Conservation (phyloP, 2,329 filamentous ascomycete species). For the Akanthomyces muscarius region DNA sequence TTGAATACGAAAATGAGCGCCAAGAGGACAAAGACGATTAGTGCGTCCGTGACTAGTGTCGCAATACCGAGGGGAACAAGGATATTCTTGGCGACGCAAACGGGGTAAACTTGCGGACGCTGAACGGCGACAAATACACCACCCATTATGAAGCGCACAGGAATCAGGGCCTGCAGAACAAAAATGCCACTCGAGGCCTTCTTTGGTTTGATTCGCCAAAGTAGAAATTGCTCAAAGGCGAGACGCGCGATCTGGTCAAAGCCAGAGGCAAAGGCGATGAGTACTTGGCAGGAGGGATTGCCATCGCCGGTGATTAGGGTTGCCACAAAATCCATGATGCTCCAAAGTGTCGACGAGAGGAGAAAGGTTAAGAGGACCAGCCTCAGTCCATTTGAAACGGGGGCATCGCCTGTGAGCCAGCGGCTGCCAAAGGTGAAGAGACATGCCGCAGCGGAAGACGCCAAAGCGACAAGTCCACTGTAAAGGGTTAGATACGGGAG, state of each 20-base stretch:
- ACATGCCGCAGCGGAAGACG: conserved; percentile 44
- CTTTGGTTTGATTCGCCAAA: conserved; percentile 46
- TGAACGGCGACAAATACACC: conserved; percentile 53
- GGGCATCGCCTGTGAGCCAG: conserved; percentile 32
- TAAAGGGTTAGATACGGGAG: not conserved
- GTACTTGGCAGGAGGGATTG: conserved; percentile 44
- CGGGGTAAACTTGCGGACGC: conserved; percentile 46
- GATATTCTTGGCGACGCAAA: conserved; percentile 48
- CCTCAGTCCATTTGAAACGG: conserved; percentile 57
- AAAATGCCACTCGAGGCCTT: conserved; percentile 35
- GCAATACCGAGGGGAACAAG: conserved; percentile 42
- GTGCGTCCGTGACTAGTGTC: conserved; percentile 42
- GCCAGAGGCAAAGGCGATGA: conserved; percentile 47
- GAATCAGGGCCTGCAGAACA: conserved; percentile 44
- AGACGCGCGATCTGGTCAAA: conserved; percentile 56
- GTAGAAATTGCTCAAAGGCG: conserved; percentile 49
- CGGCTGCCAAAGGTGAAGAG: conserved; percentile 44
- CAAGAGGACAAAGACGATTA: conserved; percentile 41
- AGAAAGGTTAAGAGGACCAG: conserved; percentile 59
- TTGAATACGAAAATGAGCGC: conserved; percentile 23
- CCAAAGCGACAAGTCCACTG: conserved; percentile 53
- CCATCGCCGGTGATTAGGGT: conserved; percentile 37
- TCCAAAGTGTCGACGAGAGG: conserved; percentile 49
- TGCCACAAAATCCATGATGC: conserved; percentile 47
- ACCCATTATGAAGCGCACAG: conserved; percentile 49